Evolutionary conservation across 345 rosid genomes (phyloP).

Genomic region (Gossypium arboreum): DNA sequence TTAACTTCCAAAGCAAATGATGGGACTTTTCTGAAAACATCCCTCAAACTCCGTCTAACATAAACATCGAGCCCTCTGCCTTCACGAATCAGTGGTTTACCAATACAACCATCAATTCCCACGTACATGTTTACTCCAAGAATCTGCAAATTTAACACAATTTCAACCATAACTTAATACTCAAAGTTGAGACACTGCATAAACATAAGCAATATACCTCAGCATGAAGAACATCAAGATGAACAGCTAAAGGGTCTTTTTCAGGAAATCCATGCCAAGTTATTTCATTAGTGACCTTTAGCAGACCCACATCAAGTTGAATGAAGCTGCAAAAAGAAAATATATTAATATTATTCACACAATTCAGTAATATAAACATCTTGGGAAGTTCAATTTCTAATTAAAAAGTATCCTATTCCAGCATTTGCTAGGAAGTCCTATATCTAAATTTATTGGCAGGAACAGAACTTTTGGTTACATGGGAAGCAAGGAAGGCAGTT

Average conservation of each 20-base stretch:
- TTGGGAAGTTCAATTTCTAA: constrained; percentile 5
- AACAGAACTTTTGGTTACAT: not conserved
- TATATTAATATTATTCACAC: constrained; percentile 12
- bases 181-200: constrained; percentile 5
- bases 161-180: constrained; percentile 17
- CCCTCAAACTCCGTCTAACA: constrained; percentile 92
- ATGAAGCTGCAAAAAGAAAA: constrained; percentile 62
- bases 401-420: not conserved
- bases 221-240: constrained; percentile 86
- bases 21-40: constrained; percentile 91
- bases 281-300: constrained; percentile 83
- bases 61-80: constrained; percentile 80
- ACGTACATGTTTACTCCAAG: constrained; percentile 91
- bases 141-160: constrained; percentile 50
- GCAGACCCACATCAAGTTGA: constrained; percentile 91
- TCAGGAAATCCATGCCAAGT: constrained; percentile 89
- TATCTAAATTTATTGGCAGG: not conserved
- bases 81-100: constrained; percentile 86
- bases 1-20: constrained; percentile 82
- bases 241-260: constrained; percentile 91
- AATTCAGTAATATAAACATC: not conserved
- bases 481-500: not conserved
- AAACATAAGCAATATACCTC: constrained; percentile 54
- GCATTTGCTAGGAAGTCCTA: not conserved
- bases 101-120: constrained; percentile 74